phyloP scores from a whole-genome alignment of 805 yeast species.

The Suhomyces kilbournensis region DNA sequence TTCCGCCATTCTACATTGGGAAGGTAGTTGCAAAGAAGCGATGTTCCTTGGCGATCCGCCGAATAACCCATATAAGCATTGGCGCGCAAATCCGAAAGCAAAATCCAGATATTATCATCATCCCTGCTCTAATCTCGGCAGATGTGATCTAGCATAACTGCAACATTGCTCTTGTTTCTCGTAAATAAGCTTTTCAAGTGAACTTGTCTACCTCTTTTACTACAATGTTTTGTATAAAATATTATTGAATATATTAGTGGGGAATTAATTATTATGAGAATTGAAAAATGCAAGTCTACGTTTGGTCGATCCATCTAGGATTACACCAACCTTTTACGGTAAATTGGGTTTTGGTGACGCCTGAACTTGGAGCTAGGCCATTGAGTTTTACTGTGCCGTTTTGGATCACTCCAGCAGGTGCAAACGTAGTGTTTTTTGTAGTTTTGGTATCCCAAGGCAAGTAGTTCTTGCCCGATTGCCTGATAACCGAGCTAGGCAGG shows the following conservation, averaged over 20 bases:
- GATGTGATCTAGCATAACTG: not conserved
- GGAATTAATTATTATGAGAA: not conserved
- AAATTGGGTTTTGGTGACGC: conserved; percentile 41
- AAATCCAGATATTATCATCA: not conserved
- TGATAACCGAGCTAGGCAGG: conserved; percentile 3
- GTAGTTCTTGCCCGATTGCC: conserved; percentile 6
- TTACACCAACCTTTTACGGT: conserved; percentile 53
- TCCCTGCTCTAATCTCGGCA: not conserved
- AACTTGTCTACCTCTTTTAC: not conserved
- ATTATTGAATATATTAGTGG: not conserved
- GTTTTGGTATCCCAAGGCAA: conserved; percentile 9
- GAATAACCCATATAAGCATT: not conserved
- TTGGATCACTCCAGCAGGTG: conserved; percentile 34
- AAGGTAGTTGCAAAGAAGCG: not conserved
- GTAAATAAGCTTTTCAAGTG: too few relatives aligned
- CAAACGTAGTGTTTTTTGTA: not conserved
- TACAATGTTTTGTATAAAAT: not conserved
- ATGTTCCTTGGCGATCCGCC: not conserved
- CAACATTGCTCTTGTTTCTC: not conserved
- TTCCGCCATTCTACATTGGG: not conserved
- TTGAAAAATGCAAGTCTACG: not conserved
- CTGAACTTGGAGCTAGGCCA: conserved; percentile 36
- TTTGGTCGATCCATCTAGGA: conserved; percentile 36
- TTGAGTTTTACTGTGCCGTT: conserved; percentile 19
- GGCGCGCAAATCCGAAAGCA: not conserved